Conservation (phyloP, 768 basidiomycete genomes). For the Gautieria morchelliformis region DNA sequence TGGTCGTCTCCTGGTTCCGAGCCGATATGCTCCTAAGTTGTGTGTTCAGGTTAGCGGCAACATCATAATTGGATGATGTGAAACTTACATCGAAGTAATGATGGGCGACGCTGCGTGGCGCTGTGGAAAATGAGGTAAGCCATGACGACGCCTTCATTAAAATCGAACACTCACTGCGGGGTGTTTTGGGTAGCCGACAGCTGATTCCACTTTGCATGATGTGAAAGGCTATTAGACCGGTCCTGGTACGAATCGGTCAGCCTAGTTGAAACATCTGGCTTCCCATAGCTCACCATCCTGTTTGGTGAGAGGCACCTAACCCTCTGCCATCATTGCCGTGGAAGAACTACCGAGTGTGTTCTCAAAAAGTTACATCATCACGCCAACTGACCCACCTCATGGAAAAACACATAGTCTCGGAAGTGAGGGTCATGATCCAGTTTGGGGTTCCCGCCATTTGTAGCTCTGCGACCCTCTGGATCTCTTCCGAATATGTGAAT, state of each 20-base stretch:
- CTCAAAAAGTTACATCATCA: background rate
- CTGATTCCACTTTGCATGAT: constrained; percentile 84
- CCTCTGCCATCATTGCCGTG: constrained; percentile 89
- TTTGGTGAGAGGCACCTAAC: constrained; percentile 95
- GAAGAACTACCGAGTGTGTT: constrained; percentile 58
- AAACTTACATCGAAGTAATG: constrained; percentile 88
- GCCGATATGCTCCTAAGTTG: constrained; percentile 56
- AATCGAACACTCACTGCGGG: constrained; percentile 56
- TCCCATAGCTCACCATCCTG: constrained; percentile 65
- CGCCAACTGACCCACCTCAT: constrained; percentile 51
- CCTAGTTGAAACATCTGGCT: background rate
- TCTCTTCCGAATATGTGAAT: constrained; percentile 98
- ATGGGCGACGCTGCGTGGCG: constrained; percentile 75
- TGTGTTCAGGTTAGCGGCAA: constrained; percentile 1
- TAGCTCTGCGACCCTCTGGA: constrained; percentile 73
- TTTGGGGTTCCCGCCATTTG: constrained; percentile 82
- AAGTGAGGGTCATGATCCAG: constrained; percentile 91
- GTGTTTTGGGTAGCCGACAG: constrained; percentile 89
- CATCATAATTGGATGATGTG: constrained; percentile 1
- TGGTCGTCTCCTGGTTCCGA: constrained; percentile 72
- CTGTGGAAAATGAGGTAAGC: constrained; percentile 29
- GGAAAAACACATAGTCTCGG: constrained; percentile 94
- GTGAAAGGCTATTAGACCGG: constrained; percentile 82
- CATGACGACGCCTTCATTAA: background rate
- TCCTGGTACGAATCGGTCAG: constrained; percentile 35